Percentiles rank a stretch among this genome's conserved stretches.
phyloP scores from a whole-genome alignment of 371 early-diverging fungal species.

The Zancudomyces culisetae region DNA sequence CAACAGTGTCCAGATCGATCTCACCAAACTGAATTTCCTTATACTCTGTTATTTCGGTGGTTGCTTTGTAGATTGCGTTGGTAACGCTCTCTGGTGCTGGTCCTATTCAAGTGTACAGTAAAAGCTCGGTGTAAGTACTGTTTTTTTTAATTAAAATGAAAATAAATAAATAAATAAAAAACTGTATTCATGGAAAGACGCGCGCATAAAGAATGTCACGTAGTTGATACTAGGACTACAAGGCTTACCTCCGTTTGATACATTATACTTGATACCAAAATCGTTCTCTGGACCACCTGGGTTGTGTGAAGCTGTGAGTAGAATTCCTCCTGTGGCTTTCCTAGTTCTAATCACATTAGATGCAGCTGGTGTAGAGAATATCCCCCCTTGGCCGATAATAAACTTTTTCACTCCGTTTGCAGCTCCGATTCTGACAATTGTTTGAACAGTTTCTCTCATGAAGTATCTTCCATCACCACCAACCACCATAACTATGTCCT shows the following conservation, averaged over 20 bases:
- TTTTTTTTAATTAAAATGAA: too few species aligned
- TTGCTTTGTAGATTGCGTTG: constrained; percentile 62
- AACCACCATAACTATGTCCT: constrained; percentile 68
- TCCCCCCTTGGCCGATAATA: constrained; percentile 81
- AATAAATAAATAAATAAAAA: too few species aligned
- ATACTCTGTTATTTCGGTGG: constrained; percentile 51
- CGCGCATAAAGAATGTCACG: too few species aligned
- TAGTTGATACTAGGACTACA: too few species aligned
- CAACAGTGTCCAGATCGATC: constrained; percentile 56
- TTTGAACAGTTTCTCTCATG: constrained; percentile 63
- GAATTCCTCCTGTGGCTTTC: constrained; percentile 80
- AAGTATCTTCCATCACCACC: constrained; percentile 95
- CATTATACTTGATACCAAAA: constrained; percentile 96
- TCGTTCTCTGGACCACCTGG: constrained; percentile 94
- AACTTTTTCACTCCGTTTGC: constrained; percentile 71
- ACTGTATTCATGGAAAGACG: too few species aligned
- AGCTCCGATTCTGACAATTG: constrained; percentile 69
- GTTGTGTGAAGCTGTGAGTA: constrained; percentile 94
- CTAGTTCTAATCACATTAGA: constrained; percentile 80
- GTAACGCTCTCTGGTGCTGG: constrained; percentile 91
- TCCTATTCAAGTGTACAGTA: constrained; percentile 6
- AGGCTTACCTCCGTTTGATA: constrained; percentile 55
- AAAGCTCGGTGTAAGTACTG: background rate
- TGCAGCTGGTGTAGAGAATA: constrained; percentile 92
- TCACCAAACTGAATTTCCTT: constrained; percentile 30